Evolutionary conservation across 805 yeast species (phyloP), one percentile per base, ranked within the genome.

Genomic region (Torulaspora microellipsoides): DNA sequence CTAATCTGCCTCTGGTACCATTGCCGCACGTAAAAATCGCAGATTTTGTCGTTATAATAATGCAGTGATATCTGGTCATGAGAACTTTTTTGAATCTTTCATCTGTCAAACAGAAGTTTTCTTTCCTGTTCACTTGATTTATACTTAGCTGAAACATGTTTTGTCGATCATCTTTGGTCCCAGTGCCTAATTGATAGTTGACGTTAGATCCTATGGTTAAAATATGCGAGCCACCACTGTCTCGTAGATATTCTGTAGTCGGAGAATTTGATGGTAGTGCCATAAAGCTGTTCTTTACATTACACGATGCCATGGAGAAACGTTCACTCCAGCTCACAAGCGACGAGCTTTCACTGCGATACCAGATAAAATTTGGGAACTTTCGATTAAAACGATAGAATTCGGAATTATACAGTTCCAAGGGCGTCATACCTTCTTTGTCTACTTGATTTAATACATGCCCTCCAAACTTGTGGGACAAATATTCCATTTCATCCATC

Each of bases 1-100:
- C 95, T 14, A 87, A 62, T 36, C 95, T 68, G 1, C 95, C 95
- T 38, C 83, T 68, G 1, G 83, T 70, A 4, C 84, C 82, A 31
- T 77, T 71, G 0, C 96, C 95, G 43, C 85, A 75, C 0, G 83
- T 66, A 46, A 66, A 78, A 0, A 87, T 52, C 38, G 74, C 71
- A 6, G 77, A 77, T 1, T 47, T 78, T 12, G 71, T 68, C 0
- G 90, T 81, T 6, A 82, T 51, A 0, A 83, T 58, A 1, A 82
- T 62, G 0, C 88, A 73, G 57, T 86, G 95, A 52, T 78, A 76
- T 55, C 79, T 83, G 2, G 90, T 78, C 49, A 85, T 64, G 15
- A 60, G 64, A 2, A 82, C 59, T 30, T 71, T 69, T 27, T 82
- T 60, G 27, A 77, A 79, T 47, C 58, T 65, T 15, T 42, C 27